Evolutionary conservation across 106 monocot species (phyloP), one percentile per base, ranked within the genome.

Genomic region (Allium fistulosum): DNA sequence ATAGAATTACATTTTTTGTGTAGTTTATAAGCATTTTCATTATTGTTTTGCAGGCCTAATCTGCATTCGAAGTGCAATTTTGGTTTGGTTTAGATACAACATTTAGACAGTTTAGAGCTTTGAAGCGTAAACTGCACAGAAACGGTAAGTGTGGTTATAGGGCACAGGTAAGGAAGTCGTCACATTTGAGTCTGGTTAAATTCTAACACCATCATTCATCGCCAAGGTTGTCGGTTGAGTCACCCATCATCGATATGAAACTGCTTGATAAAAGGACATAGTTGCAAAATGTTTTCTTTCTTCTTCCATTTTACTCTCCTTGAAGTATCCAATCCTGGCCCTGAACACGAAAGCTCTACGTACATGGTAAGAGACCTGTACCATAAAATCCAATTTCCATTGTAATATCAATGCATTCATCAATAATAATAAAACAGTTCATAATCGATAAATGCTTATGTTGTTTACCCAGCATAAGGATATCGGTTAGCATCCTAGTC

Each of bases 401-500:
- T 22, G 1, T 4, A 22, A 9, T 66, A 17, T 66, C 14, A 8
- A 0, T 66, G 49, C 49, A 13, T 7, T 62, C 5, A 10, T 15
- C 62, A 17, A 8, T 45, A 45, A 10, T 10, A 62, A 62, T 10
- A 16, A 0, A 22, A 22, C 22, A 22, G 22, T 22, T 22, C 22
- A 22, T 22, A 22, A 22, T 22, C 22, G 22, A 22, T 22, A 22
- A 22, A 22, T 22, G 22, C 22, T 22, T 22, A 22, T 45, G 10
- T 15, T 11, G 2, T 11, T 66, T 51, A 66, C 66, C 66, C 66
- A 50, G 49, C 11, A 48, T 51, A 11, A 8, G 49, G 51, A 51
- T 66, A 48, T 6, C 9, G 7, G 69, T 70, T 74, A 53, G 49
- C 26, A 17, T 70, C 56, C 79, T 74, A 80, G 14, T 74, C 79